Base-by-base conservation (phyloP, 108 stramenopile species). In the Nannochloropsis granulata region DNA sequence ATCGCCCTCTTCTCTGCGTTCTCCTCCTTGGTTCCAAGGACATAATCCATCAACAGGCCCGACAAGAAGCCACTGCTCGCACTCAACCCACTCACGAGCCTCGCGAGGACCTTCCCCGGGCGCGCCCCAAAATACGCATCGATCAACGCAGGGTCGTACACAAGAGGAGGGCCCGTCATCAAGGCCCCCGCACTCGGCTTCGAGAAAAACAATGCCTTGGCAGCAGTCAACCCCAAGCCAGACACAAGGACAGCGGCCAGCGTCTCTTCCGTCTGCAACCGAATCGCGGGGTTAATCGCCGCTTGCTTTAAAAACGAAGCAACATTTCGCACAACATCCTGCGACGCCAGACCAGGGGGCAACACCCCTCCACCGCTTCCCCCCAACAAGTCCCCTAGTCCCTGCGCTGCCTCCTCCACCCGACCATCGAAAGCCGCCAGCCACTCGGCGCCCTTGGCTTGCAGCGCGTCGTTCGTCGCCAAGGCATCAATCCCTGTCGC, bases 41-140 rank as follows among this genome's bases (percentile, higher is more conserved):
- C 83, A 93, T 92, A 93, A 84, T 96, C 95, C 81, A 93, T 89
- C 44, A 94, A 80, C 16, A 96, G 46, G n/a, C 92, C 92, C 0
- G 90, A 82, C 45, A 90, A 91, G 86, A 96, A 95, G 34, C 85
- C 56, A 25, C 83, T 83, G 13, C 81, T 44, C n/a, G 45, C 25
- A 24, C 24, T 45, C 8, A 79, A 45, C 24, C 83, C 86, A 44
- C 83, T 79, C 16, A 43, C 44, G 34, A 87, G 86, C 45, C 86
- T 44, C 16, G 44, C 24, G 16, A 87, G 83, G 21, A 87, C 82
- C 26, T 82, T 87, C 25, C 79, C 43, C 26, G 86, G 86, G 78
- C 86, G 83, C 13, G 78, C 19, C 83, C 80, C 80, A 83, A 83
- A 87, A 79, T 87, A 87, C 23, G 25, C 25, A 44, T 83, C 80